Percentiles rank a stretch among this genome's conserved stretches.
These are phyloP conservation scores for Auricularia sp. DNA, from an alignment of 768 basidiomycete genomes.

Conservation along the genomic window DNA sequence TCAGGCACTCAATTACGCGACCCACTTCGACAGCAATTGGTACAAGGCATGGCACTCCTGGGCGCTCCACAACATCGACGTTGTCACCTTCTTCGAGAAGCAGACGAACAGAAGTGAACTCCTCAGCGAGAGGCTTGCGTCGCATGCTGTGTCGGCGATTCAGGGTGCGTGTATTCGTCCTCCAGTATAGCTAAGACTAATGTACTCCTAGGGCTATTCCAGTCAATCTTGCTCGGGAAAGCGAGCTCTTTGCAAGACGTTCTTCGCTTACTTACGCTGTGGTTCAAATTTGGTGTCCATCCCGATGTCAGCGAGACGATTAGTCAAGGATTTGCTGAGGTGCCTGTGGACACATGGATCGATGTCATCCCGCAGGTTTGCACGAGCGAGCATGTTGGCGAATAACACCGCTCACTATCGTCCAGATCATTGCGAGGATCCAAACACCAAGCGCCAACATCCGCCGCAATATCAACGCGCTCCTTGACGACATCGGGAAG, in stretches of 20 bases:
- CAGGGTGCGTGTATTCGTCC: constrained; percentile 30
- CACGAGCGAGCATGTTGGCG: background rate
- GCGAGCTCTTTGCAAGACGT: constrained; percentile 93
- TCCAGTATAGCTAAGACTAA: background rate
- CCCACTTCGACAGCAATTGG: constrained; percentile 36
- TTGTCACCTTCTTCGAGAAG: constrained; percentile 57
- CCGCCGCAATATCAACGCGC: constrained; percentile 3
- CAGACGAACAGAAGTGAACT: constrained; percentile 41
- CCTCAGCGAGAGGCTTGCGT: constrained; percentile 47
- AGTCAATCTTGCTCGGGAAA: constrained; percentile 81
- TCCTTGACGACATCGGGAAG: constrained; percentile 2
- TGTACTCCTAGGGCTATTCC: constrained; percentile 60
- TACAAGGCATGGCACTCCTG: constrained; percentile 43
- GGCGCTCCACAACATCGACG: constrained; percentile 38
- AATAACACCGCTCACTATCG: background rate
- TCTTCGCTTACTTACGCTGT: constrained; percentile 81
- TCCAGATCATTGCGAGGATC: constrained; percentile 5
- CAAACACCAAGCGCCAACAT: constrained; percentile 5
- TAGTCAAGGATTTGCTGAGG: constrained; percentile 26
- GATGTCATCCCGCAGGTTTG: constrained; percentile 37
- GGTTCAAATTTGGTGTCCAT: constrained; percentile 89
- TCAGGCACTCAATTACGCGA: constrained; percentile 29
- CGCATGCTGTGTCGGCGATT: constrained; percentile 87
- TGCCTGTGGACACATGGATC: constrained; percentile 32
- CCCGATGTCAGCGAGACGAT: constrained; percentile 66